Percentiles rank a stretch among this genome's conserved stretches.
Evolutionary conservation across 768 basidiomycete genomes (phyloP).

Genomic region (Naematelia encephala): DNA sequence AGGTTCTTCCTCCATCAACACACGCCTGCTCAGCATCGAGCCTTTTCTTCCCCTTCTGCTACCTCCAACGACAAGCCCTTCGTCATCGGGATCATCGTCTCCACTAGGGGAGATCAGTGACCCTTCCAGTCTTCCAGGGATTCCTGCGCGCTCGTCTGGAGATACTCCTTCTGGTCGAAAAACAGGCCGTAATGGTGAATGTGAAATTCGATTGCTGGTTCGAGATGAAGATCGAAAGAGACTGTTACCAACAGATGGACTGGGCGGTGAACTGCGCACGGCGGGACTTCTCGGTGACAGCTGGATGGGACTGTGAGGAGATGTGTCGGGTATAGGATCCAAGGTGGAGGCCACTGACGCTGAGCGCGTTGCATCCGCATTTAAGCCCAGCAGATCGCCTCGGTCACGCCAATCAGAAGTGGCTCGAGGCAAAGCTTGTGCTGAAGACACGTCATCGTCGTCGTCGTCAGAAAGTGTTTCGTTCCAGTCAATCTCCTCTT

Average conservation of each 20-base stretch:
- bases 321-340: constrained; percentile 35
- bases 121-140: not conserved
- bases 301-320: constrained; percentile 10
- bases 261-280: not conserved
- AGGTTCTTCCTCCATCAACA: not conserved
- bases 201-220: not conserved
- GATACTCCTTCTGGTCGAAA: constrained; percentile 6
- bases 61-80: constrained; percentile 4
- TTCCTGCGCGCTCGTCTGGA: not conserved
- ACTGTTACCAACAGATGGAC: constrained; percentile 5
- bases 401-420: not conserved
- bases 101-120: not conserved
- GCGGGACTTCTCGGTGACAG: not conserved
- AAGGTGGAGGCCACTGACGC: constrained; percentile 18
- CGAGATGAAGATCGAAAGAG: constrained; percentile 8
- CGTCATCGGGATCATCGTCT: constrained; percentile 1
- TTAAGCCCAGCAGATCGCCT: constrained; percentile 7
- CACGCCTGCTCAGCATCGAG: not conserved
- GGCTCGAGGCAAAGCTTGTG: constrained; percentile 5
- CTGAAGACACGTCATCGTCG: constrained; percentile 18
- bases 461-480: constrained; percentile 42
- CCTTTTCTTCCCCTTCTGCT: not conserved
- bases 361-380: constrained; percentile 6
- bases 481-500: constrained; percentile 45
- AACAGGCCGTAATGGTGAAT: constrained; percentile 7